phyloP scores from a whole-genome alignment of 192 early-diverging fungal genomes.

The Entomortierella lignicola region DNA sequence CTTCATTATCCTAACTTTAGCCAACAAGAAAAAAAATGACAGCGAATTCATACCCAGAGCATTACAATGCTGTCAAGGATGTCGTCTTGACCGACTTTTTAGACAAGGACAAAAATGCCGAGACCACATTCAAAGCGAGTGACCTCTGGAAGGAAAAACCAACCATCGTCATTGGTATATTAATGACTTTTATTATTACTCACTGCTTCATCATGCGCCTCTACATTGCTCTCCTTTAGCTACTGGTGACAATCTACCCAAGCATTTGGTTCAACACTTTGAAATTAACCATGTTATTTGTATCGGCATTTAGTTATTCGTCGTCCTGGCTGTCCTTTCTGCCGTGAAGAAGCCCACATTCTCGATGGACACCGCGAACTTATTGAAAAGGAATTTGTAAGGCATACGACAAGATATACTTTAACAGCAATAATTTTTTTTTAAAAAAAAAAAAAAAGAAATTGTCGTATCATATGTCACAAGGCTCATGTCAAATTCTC shows the following conservation, averaged over 20 bases:
- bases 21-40: background rate
- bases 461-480: background rate
- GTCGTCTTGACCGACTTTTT: slow-evolving; percentile 52
- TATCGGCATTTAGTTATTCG: slow-evolving; percentile 36
- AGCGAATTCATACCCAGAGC: background rate
- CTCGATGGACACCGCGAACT: slow-evolving; percentile 43
- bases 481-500: background rate
- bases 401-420: no score
- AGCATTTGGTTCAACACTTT: no score
- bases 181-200: no score
- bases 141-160: slow-evolving; percentile 51
- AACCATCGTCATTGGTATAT: slow-evolving; percentile 34
- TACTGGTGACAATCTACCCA: no score
- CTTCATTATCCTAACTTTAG: background rate
- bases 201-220: no score
- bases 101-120: slow-evolving; percentile 12
- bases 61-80: slow-evolving; percentile 36
- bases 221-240: no score
- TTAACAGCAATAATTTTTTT: no score
- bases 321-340: slow-evolving; percentile 60
- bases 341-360: slow-evolving; percentile 54
- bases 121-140: slow-evolving; percentile 27
- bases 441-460: background rate
- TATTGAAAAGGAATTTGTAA: slow-evolving; percentile 55
- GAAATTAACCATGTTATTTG: background rate